These are phyloP conservation scores for Neurospora sp. DNA, from an alignment of 495 filamentous ascomycete species.

Conservation along the genomic window DNA sequence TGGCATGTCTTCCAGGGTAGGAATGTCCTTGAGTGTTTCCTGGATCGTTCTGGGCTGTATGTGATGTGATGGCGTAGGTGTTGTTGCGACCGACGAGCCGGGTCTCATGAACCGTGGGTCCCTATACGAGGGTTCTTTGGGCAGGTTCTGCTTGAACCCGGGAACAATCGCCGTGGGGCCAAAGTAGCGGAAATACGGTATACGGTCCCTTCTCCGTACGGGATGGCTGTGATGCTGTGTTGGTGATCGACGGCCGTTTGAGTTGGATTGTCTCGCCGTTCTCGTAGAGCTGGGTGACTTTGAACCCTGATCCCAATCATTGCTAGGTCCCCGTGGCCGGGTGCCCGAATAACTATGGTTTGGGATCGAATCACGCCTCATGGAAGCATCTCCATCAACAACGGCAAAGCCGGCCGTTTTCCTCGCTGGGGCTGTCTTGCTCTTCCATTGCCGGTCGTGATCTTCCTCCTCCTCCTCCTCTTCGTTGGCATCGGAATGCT, in stretches of 20 bases:
- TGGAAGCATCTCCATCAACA: conserved; percentile 1
- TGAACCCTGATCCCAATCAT: conserved; percentile 22
- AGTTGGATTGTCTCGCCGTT: conserved; percentile 11
- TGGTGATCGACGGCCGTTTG: conserved; percentile 30
- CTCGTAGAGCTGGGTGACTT: conserved; percentile 14
- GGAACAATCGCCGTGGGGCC: conserved; percentile 83
- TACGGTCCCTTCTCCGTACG: conserved; percentile 41
- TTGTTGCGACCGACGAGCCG: neutral
- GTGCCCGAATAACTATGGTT: conserved; percentile 9
- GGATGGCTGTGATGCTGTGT: conserved; percentile 32
- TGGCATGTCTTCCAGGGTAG: conserved; percentile 55
- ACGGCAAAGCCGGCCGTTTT: conserved; percentile 15
- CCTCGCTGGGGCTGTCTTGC: conserved; percentile 3
- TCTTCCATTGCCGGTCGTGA: conserved; percentile 26
- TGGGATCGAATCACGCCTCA: conserved; percentile 16
- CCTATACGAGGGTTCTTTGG: neutral
- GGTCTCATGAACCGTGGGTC: neutral
- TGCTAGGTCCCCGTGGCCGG: conserved; percentile 10
- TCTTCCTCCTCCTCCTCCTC: conserved; percentile 19
- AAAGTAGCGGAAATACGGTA: conserved; percentile 83
- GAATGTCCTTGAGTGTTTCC: conserved; percentile 55
- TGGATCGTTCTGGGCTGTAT: conserved; percentile 34
- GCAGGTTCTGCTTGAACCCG: conserved; percentile 84
- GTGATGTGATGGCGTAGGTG: conserved; percentile 10
- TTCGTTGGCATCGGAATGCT: conserved; percentile 13